Conservation (phyloP, 306 rosid species). For the Clitoria ternatea region DNA sequence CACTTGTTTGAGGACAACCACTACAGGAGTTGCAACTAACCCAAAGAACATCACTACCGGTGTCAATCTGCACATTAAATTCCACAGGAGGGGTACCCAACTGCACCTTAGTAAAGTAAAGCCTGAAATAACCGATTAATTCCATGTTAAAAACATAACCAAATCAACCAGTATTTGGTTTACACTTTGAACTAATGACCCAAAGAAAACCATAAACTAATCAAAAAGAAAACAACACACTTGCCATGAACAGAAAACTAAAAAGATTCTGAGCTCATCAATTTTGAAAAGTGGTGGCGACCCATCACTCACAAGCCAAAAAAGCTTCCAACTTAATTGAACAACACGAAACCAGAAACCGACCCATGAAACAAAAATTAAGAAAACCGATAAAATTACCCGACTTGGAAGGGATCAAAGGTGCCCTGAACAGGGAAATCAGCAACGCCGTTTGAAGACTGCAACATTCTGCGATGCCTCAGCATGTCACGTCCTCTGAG, state of each 20-base stretch:
- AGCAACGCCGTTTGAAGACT: conserved; percentile 56
- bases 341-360: not conserved
- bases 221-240: not conserved
- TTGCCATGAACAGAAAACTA: not conserved
- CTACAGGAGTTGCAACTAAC: conserved; percentile 79
- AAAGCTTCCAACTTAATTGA: conserved; percentile 6
- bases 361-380: not conserved
- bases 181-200: not conserved
- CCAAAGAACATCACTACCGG: conserved; percentile 98
- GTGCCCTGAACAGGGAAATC: conserved; percentile 74
- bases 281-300: too few relatives aligned
- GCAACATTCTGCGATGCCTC: conserved; percentile 78
- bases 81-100: conserved; percentile 91
- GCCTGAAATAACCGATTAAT: conserved; percentile 45
- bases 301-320: not conserved
- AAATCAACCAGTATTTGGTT: not conserved
- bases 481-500: conserved; percentile 64
- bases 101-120: conserved; percentile 74
- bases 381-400: conserved; percentile 45
- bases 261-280: not conserved
- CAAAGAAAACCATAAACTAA: not conserved
- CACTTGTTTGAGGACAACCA: conserved; percentile 89
- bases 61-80: conserved; percentile 90
- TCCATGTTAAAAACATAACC: not conserved
- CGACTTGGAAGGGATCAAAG: conserved; percentile 78